Conservation (phyloP, 2,329 filamentous ascomycete species). For the Chaetomiaceae sp. region DNA sequence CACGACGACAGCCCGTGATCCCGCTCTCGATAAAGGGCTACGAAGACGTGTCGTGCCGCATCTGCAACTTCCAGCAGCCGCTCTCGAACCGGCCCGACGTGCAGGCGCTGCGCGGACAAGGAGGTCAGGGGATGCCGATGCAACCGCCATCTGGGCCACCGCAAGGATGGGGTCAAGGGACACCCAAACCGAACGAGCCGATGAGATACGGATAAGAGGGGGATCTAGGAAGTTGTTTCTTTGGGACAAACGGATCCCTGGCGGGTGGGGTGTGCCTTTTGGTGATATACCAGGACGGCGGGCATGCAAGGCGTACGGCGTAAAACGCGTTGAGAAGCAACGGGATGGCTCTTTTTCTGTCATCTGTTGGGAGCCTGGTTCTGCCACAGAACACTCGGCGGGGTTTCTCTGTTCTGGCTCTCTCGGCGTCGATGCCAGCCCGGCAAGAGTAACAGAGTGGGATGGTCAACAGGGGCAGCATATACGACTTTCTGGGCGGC, state of each 20-base stretch:
- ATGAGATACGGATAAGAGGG: conserved; percentile 30
- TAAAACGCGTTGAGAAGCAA: too few species aligned
- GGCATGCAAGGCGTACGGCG: conserved; percentile 2
- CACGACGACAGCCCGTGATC: conserved; percentile 60
- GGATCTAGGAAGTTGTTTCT: too few species aligned
- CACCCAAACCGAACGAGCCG: conserved; percentile 23
- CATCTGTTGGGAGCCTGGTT: too few species aligned
- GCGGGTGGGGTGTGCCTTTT: background rate
- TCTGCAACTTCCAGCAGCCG: conserved; percentile 72
- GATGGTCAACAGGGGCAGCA: too few species aligned
- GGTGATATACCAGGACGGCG: background rate
- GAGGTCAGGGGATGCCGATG: conserved; percentile 34
- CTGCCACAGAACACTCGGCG: too few species aligned
- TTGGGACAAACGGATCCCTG: too few species aligned
- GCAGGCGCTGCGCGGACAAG: conserved; percentile 43
- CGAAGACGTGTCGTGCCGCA: conserved; percentile 65
- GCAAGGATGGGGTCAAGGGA: conserved; percentile 30
- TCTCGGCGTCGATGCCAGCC: too few species aligned
- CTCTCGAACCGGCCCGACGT: conserved; percentile 54
- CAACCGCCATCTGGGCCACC: conserved; percentile 32
- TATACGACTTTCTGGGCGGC: too few species aligned
- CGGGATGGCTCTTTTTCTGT: too few species aligned
- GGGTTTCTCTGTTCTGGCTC: too few species aligned
- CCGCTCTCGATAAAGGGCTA: conserved; percentile 65
- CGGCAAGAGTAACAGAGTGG: too few species aligned